phyloP scores from a whole-genome alignment of 208 protist species.

The Trypanosomatidae sp. region DNA sequence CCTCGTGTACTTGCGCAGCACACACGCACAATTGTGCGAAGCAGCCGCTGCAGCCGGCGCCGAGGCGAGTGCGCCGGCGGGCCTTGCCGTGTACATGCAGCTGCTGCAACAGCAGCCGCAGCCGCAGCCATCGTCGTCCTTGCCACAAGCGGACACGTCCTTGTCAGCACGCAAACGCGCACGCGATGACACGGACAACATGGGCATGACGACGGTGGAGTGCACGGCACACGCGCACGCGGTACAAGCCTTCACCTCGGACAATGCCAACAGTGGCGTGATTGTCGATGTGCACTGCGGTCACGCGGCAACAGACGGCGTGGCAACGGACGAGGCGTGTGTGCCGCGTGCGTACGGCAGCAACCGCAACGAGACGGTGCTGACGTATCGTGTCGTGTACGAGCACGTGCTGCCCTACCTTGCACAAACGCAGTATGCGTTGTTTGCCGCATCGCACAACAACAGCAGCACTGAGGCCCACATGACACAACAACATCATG shows the following conservation, averaged over 20 bases:
- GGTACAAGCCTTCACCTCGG: conserved; percentile 54
- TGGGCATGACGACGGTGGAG: too few species aligned
- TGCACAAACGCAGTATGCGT: not conserved
- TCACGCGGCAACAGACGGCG: conserved; percentile 33
- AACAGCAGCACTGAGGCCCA: not conserved
- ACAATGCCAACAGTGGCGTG: conserved; percentile 30
- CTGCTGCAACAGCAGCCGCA: too few species aligned
- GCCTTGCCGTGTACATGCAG: too few species aligned
- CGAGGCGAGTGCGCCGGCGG: too few species aligned
- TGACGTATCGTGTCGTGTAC: conserved; percentile 69
- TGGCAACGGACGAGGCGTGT: conserved; percentile 17
- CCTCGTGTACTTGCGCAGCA: conserved; percentile 34
- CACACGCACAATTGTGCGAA: conserved; percentile 20
- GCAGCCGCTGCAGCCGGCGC: too few species aligned
- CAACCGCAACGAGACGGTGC: conserved; percentile 38
- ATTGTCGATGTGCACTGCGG: conserved; percentile 52
- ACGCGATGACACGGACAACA: too few species aligned
- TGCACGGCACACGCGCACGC: too few species aligned
- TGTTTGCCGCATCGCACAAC: not conserved
- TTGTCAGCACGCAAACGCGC: too few species aligned
- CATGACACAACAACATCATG: not conserved
- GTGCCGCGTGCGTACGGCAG: conserved; percentile 50
- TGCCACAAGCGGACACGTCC: too few species aligned
- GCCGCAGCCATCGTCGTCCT: too few species aligned
- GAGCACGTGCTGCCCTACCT: conserved; percentile 54